Conservation (phyloP, 2,329 filamentous ascomycete genomes). For the Trichoderma hamatum region DNA sequence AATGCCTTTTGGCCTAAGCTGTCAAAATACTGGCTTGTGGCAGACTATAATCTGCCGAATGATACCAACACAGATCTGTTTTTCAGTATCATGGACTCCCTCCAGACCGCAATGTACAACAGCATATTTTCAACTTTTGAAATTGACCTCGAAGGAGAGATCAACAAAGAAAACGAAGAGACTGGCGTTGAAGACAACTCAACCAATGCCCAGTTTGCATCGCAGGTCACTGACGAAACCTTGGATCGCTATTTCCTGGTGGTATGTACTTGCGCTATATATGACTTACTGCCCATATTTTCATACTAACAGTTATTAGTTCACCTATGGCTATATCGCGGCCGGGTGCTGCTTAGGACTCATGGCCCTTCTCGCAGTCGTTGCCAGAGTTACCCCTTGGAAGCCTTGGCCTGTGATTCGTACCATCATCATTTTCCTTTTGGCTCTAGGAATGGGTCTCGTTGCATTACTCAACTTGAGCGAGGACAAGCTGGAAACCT, state of each 20-base stretch:
- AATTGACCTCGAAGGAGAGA: constrained; percentile 35
- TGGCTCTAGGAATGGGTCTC: constrained; percentile 39
- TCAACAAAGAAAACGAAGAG: neutral
- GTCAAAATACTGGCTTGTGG: neutral
- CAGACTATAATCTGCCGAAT: neutral
- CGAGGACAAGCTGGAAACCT: constrained; percentile 27
- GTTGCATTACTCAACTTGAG: constrained; percentile 35
- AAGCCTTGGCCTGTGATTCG: constrained; percentile 40
- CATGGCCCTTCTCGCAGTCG: constrained; percentile 38
- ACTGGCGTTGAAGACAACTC: constrained; percentile 13
- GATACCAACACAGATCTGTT: constrained; percentile 1
- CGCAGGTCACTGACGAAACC: constrained; percentile 32
- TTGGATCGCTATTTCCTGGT: constrained; percentile 37
- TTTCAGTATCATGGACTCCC: neutral
- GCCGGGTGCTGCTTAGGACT: constrained; percentile 39
- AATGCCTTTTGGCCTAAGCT: constrained; percentile 36
- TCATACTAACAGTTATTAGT: constrained; percentile 32
- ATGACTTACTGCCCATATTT: too few relatives aligned
- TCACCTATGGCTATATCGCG: constrained; percentile 42
- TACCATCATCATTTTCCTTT: constrained; percentile 35
- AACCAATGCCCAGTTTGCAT: constrained; percentile 29
- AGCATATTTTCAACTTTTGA: constrained; percentile 38
- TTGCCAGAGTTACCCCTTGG: constrained; percentile 39
- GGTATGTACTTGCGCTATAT: constrained; percentile 31
- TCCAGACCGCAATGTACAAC: constrained; percentile 34